Evolutionary conservation across 1,139 yeast genomes (phyloP).

Genomic region (Yamadazyma membranifaciens): DNA sequence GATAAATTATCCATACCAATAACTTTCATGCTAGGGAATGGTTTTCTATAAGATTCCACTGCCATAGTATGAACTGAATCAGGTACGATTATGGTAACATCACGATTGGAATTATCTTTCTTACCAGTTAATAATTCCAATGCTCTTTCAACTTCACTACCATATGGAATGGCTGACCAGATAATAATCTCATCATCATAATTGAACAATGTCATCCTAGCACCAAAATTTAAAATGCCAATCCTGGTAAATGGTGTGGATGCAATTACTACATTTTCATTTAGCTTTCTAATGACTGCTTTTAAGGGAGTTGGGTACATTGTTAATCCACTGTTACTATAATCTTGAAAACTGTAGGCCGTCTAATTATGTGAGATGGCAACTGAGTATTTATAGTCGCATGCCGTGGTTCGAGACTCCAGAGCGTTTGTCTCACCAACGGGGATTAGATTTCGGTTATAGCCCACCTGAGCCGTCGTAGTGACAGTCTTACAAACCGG

Average conservation of each 20-base stretch:
- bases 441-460: no score
- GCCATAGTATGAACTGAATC: constrained; percentile 58
- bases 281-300: constrained; percentile 41
- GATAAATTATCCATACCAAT: constrained; percentile 48
- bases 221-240: constrained; percentile 53
- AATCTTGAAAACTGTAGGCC: neutral
- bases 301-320: constrained; percentile 37
- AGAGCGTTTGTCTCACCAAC: no score
- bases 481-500: no score
- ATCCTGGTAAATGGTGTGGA: constrained; percentile 47
- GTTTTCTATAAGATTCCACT: constrained; percentile 48
- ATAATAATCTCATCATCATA: constrained; percentile 42
- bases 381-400: no score
- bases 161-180: constrained; percentile 64
- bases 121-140: constrained; percentile 35
- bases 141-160: constrained; percentile 40
- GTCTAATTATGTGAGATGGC: no score
- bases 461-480: no score
- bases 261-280: constrained; percentile 48
- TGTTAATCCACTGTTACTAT: no score
- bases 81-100: constrained; percentile 42
- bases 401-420: no score
- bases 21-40: constrained; percentile 47
- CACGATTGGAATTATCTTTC: constrained; percentile 31
- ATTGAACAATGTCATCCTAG: constrained; percentile 53